Evolutionary conservation across 2,329 filamentous ascomycete genomes (phyloP).

Genomic region (Arthrobotrys conoides): DNA sequence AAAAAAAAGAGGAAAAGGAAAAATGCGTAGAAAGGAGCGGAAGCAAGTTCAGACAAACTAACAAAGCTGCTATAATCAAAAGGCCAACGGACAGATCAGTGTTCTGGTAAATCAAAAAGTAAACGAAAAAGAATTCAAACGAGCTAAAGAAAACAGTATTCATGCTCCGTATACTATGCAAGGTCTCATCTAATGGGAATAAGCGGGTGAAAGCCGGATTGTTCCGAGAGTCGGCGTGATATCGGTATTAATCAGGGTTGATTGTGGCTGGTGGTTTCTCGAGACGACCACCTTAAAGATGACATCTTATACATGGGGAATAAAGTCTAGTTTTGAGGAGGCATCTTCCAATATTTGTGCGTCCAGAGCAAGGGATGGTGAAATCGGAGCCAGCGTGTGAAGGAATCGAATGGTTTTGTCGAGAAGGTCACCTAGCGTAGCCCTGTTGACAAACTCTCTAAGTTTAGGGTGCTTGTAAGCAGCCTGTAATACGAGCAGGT

Average conservation of each 20-base stretch:
- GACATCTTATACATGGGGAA: conserved; percentile 2
- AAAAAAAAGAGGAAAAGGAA: conserved; percentile 10
- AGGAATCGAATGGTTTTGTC: conserved; percentile 83
- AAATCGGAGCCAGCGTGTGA: conserved; percentile 77
- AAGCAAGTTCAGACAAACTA: neutral
- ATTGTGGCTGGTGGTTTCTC: neutral
- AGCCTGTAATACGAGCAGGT: conserved; percentile 89
- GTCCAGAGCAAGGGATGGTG: conserved; percentile 81
- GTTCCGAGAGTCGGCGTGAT: conserved; percentile 9
- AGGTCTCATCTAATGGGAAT: conserved; percentile 51
- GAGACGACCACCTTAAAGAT: conserved; percentile 2
- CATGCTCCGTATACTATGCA: conserved; percentile 59
- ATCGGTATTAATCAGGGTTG: neutral
- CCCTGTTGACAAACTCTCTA: conserved; percentile 72
- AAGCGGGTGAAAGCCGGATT: conserved; percentile 5
- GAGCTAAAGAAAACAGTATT: conserved; percentile 46
- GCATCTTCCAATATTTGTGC: conserved; percentile 77
- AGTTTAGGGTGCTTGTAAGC: conserved; percentile 79
- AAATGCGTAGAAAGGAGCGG: conserved; percentile 1
- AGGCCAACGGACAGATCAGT: conserved; percentile 11
- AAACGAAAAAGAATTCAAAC: conserved; percentile 8
- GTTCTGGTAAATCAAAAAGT: conserved; percentile 8
- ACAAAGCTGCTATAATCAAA: conserved; percentile 17
- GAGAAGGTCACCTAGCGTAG: conserved; percentile 75
- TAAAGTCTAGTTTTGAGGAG: conserved; percentile 54